Evolutionary conservation across 306 rosid genomes (phyloP).

Genomic region (Myrica gale): DNA sequence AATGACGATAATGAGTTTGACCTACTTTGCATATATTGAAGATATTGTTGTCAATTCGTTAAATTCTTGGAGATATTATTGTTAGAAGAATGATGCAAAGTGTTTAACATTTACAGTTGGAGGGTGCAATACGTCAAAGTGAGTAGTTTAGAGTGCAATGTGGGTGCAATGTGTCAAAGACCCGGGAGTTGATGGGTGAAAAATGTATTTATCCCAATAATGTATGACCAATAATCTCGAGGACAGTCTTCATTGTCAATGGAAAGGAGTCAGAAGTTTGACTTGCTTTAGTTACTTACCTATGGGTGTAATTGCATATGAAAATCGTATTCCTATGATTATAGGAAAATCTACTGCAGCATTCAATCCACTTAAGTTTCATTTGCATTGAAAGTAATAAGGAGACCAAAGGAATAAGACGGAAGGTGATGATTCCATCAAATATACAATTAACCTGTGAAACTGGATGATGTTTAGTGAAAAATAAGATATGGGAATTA

Average conservation of each 20-base stretch:
- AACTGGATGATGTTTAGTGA: conserved; percentile 10
- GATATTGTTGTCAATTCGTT: too few relatives aligned
- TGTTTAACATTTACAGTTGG: too few relatives aligned
- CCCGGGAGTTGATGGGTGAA: too few relatives aligned
- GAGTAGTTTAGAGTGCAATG: too few relatives aligned
- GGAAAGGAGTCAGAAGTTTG: neutral
- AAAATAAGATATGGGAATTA: neutral
- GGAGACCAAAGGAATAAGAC: neutral
- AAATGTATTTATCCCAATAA: neutral
- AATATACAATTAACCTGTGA: neutral
- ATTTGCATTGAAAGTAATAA: conserved; percentile 8
- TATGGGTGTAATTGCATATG: neutral
- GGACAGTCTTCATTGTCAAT: conserved; percentile 6
- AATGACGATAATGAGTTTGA: too few relatives aligned
- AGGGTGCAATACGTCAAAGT: too few relatives aligned
- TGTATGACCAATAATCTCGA: neutral
- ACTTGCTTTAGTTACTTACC: neutral
- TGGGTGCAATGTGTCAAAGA: too few relatives aligned
- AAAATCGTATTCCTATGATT: neutral
- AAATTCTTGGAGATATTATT: too few relatives aligned
- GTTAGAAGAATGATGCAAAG: too few relatives aligned
- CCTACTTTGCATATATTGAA: too few relatives aligned
- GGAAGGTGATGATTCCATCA: conserved; percentile 5
- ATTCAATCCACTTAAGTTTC: conserved; percentile 4
- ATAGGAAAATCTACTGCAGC: neutral